Conservation (phyloP, 106 monocot species). For the Acorus gramineus region DNA sequence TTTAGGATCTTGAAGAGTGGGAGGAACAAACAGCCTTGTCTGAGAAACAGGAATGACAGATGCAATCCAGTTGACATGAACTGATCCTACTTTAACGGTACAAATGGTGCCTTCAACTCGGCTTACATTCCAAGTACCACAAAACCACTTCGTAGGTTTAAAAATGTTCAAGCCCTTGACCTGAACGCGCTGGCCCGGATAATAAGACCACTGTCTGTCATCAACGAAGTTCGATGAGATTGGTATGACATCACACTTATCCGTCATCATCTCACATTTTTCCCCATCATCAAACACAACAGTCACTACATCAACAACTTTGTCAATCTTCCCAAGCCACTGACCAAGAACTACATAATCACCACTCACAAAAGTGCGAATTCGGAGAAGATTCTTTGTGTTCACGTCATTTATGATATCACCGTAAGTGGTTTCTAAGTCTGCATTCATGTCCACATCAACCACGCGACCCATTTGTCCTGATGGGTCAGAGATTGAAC, state of each 20-base stretch:
- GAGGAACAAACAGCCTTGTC: slow-evolving; percentile 17
- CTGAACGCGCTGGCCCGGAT: slow-evolving; percentile 65
- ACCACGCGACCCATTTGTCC: slow-evolving; percentile 70
- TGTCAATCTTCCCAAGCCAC: slow-evolving; percentile 74
- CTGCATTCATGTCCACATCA: slow-evolving; percentile 58
- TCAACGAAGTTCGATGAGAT: slow-evolving; percentile 33
- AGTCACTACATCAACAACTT: slow-evolving; percentile 45
- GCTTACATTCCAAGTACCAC: slow-evolving; percentile 42
- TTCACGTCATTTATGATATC: slow-evolving; percentile 47
- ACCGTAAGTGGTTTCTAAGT: slow-evolving; percentile 58
- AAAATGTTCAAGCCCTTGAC: slow-evolving; percentile 29
- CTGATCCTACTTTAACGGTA: slow-evolving; percentile 48
- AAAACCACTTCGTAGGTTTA: slow-evolving; percentile 56
- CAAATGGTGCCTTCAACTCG: slow-evolving; percentile 59
- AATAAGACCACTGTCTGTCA: slow-evolving; percentile 45
- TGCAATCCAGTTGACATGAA: slow-evolving; percentile 76
- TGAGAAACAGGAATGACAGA: slow-evolving; percentile 29
- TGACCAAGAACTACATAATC: slow-evolving; percentile 62
- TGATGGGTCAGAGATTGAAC: slow-evolving; percentile 44
- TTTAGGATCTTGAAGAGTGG: slow-evolving; percentile 40
- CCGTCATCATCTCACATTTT: slow-evolving; percentile 47
- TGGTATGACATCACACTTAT: slow-evolving; percentile 43
- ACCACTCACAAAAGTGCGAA: slow-evolving; percentile 47
- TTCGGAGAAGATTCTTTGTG: slow-evolving; percentile 50
- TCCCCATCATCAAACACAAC: slow-evolving; percentile 62